These are phyloP conservation scores for Ascochyta koolunga DNA, from an alignment of 2,329 filamentous ascomycete species.

Conservation along the genomic window DNA sequence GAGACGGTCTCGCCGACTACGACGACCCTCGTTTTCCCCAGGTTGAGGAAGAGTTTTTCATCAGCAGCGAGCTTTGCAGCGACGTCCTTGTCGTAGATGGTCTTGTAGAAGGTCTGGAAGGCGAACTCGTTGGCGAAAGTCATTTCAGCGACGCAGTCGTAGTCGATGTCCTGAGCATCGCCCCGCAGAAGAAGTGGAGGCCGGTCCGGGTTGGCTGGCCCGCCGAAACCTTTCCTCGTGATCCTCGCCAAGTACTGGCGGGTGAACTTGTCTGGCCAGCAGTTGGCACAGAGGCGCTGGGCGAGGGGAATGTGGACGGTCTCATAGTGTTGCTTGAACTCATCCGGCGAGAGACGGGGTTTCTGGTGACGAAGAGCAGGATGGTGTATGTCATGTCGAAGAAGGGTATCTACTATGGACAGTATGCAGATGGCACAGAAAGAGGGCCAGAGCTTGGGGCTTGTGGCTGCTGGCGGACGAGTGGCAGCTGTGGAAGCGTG, in stretches of 20 bases:
- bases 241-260: constrained; percentile 38
- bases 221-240: constrained; percentile 34
- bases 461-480: background rate
- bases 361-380: constrained; percentile 35
- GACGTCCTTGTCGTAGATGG: constrained; percentile 29
- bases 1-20: constrained; percentile 37
- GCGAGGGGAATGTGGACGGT: constrained; percentile 34
- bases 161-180: constrained; percentile 30
- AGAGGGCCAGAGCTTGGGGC: too few species aligned
- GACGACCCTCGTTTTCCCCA: constrained; percentile 26
- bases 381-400: constrained; percentile 33
- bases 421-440: background rate
- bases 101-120: constrained; percentile 36
- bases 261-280: constrained; percentile 30
- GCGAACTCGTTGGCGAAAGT: constrained; percentile 29
- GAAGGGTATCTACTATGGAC: background rate
- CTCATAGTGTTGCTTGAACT: constrained; percentile 40
- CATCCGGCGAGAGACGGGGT: constrained; percentile 25
- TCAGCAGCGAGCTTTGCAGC: constrained; percentile 29
- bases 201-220: constrained; percentile 30
- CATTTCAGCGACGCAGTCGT: constrained; percentile 35
- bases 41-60: constrained; percentile 33
- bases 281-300: constrained; percentile 21
- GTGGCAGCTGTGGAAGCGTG: constrained; percentile 15
- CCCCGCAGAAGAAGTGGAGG: constrained; percentile 33